These are phyloP conservation scores for Ophiocordyceps australis DNA, from an alignment of 2,329 filamentous ascomycete species.

Conservation along the genomic window DNA sequence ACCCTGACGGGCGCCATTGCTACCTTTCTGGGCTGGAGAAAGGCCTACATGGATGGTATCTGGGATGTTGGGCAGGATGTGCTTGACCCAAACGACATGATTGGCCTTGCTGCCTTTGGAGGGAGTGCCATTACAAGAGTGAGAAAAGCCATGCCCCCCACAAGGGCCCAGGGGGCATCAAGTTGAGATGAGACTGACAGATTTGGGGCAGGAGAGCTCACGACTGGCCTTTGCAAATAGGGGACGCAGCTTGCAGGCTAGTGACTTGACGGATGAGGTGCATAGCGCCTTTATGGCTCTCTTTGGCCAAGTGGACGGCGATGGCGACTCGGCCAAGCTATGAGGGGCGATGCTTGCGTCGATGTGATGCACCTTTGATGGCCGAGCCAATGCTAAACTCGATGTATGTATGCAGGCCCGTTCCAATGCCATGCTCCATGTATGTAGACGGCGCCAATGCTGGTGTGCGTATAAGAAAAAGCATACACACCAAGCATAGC, in stretches of 20 bases:
- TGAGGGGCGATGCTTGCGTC: slow-evolving; percentile 6
- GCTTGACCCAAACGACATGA: slow-evolving; percentile 35
- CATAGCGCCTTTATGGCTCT: slow-evolving; percentile 63
- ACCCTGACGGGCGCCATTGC: slow-evolving; percentile 81
- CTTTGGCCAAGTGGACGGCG: slow-evolving; percentile 50
- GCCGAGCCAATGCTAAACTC: no score
- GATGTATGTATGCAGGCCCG: no score
- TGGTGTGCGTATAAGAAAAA: no score
- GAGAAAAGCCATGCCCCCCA: slow-evolving; percentile 11
- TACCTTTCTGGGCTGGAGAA: slow-evolving; percentile 76
- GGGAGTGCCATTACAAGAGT: slow-evolving; percentile 76
- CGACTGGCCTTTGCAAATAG: slow-evolving; percentile 70
- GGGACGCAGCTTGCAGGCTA: slow-evolving; percentile 78
- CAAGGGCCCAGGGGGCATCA: neutral
- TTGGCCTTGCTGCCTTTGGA: slow-evolving; percentile 69
- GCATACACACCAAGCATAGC: no score
- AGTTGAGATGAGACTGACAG: no score
- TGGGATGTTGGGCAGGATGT: slow-evolving; percentile 43
- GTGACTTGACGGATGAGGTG: slow-evolving; percentile 82
- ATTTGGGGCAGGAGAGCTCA: slow-evolving; percentile 67
- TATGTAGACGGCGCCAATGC: no score
- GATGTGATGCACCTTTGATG: no score
- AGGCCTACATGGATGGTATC: slow-evolving; percentile 66
- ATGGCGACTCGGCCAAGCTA: slow-evolving; percentile 15
- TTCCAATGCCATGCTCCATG: neutral